phyloP scores from a whole-genome alignment of 768 basidiomycete species.

The Epithele typhae region DNA sequence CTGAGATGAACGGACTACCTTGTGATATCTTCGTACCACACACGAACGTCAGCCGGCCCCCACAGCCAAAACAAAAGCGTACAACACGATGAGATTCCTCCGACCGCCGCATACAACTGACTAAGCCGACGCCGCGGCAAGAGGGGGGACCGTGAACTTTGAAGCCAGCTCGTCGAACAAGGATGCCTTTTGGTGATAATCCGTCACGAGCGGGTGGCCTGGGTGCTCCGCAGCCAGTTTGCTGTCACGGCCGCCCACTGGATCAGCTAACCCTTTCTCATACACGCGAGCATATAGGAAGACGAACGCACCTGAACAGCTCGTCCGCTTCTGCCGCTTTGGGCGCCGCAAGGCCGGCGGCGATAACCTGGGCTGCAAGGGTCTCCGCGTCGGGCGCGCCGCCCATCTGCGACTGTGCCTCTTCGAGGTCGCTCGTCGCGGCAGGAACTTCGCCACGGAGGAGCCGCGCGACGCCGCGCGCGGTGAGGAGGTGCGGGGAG shows the following conservation, averaged over 20 bases:
- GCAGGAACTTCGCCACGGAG: slow-evolving; percentile 68
- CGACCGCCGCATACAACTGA: too few relatives aligned
- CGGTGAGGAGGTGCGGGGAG: slow-evolving; percentile 68
- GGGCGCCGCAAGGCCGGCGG: slow-evolving; percentile 47
- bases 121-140: slow-evolving; percentile 30
- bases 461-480: slow-evolving; percentile 78
- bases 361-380: slow-evolving; percentile 62
- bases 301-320: slow-evolving; percentile 55
- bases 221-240: slow-evolving; percentile 49
- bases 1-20: too few relatives aligned
- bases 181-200: slow-evolving; percentile 54
- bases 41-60: too few relatives aligned
- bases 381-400: slow-evolving; percentile 55
- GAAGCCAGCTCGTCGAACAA: slow-evolving; percentile 59
- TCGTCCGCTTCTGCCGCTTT: slow-evolving; percentile 65
- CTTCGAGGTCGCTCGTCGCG: slow-evolving; percentile 79
- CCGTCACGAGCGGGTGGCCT: slow-evolving; percentile 62
- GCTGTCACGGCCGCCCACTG: too few relatives aligned
- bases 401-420: slow-evolving; percentile 57
- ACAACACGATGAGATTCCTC: background rate
- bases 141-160: slow-evolving; percentile 59
- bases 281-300: too few relatives aligned
- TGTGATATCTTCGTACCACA: too few relatives aligned
- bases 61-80: background rate
- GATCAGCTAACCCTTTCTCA: background rate